phyloP scores from a whole-genome alignment of 169 alveolate genomes.

The Plasmodium coatneyi region DNA sequence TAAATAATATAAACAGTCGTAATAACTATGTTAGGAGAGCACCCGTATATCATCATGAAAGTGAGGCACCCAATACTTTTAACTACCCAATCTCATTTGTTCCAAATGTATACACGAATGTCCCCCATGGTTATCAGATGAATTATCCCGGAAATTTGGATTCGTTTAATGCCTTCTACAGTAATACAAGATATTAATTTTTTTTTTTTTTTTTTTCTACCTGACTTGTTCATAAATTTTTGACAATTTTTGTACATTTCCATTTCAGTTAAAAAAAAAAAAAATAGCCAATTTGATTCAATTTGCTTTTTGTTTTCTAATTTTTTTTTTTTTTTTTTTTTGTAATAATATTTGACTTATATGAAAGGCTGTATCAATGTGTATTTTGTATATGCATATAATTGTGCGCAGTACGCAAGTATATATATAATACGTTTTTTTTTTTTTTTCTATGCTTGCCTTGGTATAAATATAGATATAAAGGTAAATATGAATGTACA shows the following conservation, averaged over 20 bases:
- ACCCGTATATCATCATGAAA: slow-evolving; percentile 65
- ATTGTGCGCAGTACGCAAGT: not conserved
- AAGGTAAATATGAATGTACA: slow-evolving; percentile 1
- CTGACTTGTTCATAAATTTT: not conserved
- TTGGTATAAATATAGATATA: not conserved
- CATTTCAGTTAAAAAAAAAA: not conserved
- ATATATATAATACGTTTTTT: not conserved
- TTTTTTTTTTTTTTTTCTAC: not conserved
- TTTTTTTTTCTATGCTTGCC: not conserved
- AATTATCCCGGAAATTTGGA: slow-evolving; percentile 58
- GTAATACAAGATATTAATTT: slow-evolving; percentile 51
- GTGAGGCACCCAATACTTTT: slow-evolving; percentile 55
- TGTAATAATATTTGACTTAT: not conserved
- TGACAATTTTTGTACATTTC: not conserved
- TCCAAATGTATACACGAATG: slow-evolving; percentile 61
- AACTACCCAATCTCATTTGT: slow-evolving; percentile 69
- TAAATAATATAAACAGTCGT: slow-evolving; percentile 39
- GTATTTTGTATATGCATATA: not conserved
- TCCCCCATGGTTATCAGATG: slow-evolving; percentile 70
- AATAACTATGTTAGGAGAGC: slow-evolving; percentile 45
- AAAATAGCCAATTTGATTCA: not conserved
- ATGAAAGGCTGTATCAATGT: not conserved
- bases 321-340: not conserved
- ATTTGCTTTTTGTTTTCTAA: not conserved
- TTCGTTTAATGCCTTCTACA: slow-evolving; percentile 63